Conservation (phyloP, 176 grass and related monocot species). For the Musa troglodytarum region DNA sequence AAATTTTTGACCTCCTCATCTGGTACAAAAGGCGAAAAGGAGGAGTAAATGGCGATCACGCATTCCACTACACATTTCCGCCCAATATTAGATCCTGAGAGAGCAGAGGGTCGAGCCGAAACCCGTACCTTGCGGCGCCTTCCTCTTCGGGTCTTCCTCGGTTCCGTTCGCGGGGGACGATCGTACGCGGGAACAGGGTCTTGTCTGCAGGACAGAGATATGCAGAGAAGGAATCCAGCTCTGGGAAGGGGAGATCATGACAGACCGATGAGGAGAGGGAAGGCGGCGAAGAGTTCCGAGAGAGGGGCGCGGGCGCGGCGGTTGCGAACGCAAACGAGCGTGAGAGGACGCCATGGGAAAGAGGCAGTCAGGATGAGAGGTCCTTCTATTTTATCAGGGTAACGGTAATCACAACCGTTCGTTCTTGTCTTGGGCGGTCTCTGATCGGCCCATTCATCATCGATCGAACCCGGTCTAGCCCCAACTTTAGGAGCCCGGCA, state of each 20-base stretch:
- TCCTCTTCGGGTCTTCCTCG: background rate
- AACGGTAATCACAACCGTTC: too few species aligned
- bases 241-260: background rate
- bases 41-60: too few species aligned
- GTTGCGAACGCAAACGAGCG: background rate
- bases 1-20: constrained; percentile 40
- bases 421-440: too few species aligned
- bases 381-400: too few species aligned
- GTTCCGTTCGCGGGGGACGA: background rate
- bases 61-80: background rate
- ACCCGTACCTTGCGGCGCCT: background rate
- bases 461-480: too few species aligned
- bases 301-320: background rate
- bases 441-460: too few species aligned
- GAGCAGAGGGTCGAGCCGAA: background rate
- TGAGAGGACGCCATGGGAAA: background rate
- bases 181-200: background rate
- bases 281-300: background rate
- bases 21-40: background rate
- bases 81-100: background rate
- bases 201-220: background rate
- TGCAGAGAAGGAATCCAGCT: background rate
- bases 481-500: too few species aligned
- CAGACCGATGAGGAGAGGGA: background rate
- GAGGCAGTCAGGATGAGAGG: too few species aligned